Evolutionary conservation across 192 early-diverging fungal species (phyloP).

Genomic region (Chytriomyces sp.): DNA sequence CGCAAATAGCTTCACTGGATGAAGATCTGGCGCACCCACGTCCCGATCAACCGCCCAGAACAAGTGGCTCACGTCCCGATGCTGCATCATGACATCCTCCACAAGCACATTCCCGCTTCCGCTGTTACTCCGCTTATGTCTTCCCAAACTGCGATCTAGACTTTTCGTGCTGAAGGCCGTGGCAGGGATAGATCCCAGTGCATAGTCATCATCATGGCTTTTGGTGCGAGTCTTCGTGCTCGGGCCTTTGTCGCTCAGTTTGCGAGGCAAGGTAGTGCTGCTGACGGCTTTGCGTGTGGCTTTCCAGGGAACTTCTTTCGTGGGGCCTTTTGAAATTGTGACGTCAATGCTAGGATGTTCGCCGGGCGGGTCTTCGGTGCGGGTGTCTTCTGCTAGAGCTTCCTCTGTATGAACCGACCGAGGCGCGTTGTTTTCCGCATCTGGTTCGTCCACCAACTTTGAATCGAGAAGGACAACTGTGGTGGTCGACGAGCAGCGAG

Average conservation of each 20-base stretch:
- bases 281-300: too few relatives aligned
- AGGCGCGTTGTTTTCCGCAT: too few relatives aligned
- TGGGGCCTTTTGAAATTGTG: too few relatives aligned
- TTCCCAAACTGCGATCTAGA: background rate
- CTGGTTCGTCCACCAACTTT: too few relatives aligned
- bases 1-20: slow-evolving; percentile 15
- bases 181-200: background rate
- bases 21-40: background rate
- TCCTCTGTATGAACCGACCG: too few relatives aligned
- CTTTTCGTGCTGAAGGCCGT: background rate
- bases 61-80: slow-evolving; percentile 9
- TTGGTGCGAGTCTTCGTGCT: background rate
- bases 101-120: background rate
- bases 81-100: slow-evolving; percentile 17
- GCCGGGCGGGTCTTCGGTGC: too few relatives aligned
- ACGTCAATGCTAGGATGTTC: too few relatives aligned
- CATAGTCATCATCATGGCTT: background rate
- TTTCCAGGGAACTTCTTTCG: too few relatives aligned
- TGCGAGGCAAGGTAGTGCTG: background rate
- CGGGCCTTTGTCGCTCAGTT: background rate
- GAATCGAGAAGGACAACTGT: too few relatives aligned
- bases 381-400: too few relatives aligned
- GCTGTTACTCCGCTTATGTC: background rate
- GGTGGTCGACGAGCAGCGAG: too few relatives aligned
- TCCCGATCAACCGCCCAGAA: slow-evolving; percentile 5